Conservation (phyloP, 2,329 filamentous ascomycete genomes). For the Pseudogymnoascus sp. region DNA sequence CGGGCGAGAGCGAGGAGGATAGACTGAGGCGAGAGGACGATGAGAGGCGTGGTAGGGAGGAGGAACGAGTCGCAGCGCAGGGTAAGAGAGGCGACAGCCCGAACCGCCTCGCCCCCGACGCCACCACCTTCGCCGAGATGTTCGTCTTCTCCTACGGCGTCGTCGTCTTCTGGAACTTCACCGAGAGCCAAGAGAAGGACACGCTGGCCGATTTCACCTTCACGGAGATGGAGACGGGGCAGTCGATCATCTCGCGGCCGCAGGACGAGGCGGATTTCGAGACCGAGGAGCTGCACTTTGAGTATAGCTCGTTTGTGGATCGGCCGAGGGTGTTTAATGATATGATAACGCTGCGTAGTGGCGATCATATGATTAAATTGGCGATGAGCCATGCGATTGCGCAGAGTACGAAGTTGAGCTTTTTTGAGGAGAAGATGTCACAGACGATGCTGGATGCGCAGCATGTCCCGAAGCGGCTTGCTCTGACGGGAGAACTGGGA, state of each 20-base stretch:
- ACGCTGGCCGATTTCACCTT: constrained; percentile 93
- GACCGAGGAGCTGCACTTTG: constrained; percentile 97
- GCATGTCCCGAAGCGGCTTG: constrained; percentile 80
- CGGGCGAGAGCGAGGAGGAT: constrained; percentile 32
- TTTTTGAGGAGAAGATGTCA: constrained; percentile 94
- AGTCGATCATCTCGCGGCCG: constrained; percentile 67
- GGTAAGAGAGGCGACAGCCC: constrained; percentile 41
- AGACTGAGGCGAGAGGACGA: constrained; percentile 25
- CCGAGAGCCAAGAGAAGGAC: constrained; percentile 90
- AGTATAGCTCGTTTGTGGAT: constrained; percentile 81
- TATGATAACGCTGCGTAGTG: constrained; percentile 93
- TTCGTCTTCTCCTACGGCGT: constrained; percentile 97
- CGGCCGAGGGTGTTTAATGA: constrained; percentile 94
- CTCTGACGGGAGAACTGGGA: constrained; percentile 79
- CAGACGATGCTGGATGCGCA: constrained; percentile 90
- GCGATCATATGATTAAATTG: constrained; percentile 98
- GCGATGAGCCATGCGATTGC: constrained; percentile 96
- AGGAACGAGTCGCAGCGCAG: constrained; percentile 27
- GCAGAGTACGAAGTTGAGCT: constrained; percentile 91
- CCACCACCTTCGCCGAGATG: constrained; percentile 82
- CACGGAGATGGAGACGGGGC: constrained; percentile 56
- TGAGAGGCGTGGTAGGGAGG: constrained; percentile 28
- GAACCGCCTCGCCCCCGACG: constrained; percentile 57
- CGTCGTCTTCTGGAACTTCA: constrained; percentile 98
- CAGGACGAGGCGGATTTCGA: constrained; percentile 87